Evolutionary conservation across 768 basidiomycete genomes (phyloP).

Genomic region (Kwoniella heveanensis): DNA sequence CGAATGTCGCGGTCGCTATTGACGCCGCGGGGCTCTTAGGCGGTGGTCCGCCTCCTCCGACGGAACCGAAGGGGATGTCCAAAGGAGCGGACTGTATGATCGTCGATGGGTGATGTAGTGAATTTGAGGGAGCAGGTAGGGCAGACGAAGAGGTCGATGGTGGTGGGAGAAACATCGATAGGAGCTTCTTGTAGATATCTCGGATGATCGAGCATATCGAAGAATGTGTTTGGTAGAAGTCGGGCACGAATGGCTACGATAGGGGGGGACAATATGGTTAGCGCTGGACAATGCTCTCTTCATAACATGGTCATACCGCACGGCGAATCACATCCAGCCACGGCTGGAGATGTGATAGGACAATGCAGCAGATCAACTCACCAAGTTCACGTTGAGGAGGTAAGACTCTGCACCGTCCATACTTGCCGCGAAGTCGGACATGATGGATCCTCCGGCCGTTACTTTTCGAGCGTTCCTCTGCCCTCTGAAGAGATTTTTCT

Average conservation of each 20-base stretch:
- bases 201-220: conserved; percentile 47
- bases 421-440: conserved; percentile 32
- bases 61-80: conserved; percentile 17
- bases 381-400: conserved; percentile 42
- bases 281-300: too few relatives aligned
- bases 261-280: not conserved
- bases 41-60: conserved; percentile 2
- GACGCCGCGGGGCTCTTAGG: conserved; percentile 22
- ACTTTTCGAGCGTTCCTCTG: conserved; percentile 35
- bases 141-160: conserved; percentile 9
- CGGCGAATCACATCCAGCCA: too few relatives aligned
- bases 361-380: too few relatives aligned
- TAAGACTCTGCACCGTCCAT: conserved; percentile 34
- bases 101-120: conserved; percentile 40
- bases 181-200: conserved; percentile 50
- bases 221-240: conserved; percentile 43
- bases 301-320: too few relatives aligned
- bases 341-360: too few relatives aligned
- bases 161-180: conserved; percentile 43
- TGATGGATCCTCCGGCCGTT: conserved; percentile 24
- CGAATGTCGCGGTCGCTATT: conserved; percentile 18
- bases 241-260: conserved; percentile 48
- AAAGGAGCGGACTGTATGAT: conserved; percentile 45
- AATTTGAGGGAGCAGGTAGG: conserved; percentile 1
- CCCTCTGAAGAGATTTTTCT: conserved; percentile 49